phyloP scores from a whole-genome alignment of 2,329 filamentous ascomycete genomes.

The Triangularia setosa region DNA sequence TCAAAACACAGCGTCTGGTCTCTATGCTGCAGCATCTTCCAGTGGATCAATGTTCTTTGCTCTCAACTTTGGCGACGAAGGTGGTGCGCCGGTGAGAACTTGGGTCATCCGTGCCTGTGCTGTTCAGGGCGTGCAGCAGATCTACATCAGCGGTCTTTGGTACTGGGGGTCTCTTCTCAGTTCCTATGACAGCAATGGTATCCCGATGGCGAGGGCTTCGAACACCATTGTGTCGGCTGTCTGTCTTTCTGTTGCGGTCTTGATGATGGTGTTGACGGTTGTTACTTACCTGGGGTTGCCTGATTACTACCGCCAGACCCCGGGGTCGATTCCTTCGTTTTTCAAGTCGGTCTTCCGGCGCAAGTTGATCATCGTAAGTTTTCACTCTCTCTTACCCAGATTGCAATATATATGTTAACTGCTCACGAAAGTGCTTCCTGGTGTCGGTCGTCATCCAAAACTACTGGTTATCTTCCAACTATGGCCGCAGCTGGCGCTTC shows the following conservation, averaged over 20 bases:
- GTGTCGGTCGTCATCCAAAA: conserved; percentile 60
- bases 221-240: conserved; percentile 39
- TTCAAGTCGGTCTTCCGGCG: conserved; percentile 57
- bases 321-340: conserved; percentile 61
- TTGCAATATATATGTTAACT: neutral
- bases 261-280: conserved; percentile 52
- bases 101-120: conserved; percentile 63
- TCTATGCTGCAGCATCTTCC: conserved; percentile 59
- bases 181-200: conserved; percentile 38
- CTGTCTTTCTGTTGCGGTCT: conserved; percentile 51
- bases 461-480: conserved; percentile 61
- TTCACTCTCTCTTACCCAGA: no score
- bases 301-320: conserved; percentile 60
- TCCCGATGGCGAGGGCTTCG: conserved; percentile 34
- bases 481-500: conserved; percentile 63
- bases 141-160: conserved; percentile 61
- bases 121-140: conserved; percentile 63
- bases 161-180: conserved; percentile 59
- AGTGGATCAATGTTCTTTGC: conserved; percentile 63
- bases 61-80: conserved; percentile 61
- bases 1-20: conserved; percentile 56
- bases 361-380: conserved; percentile 49
- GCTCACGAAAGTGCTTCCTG: conserved; percentile 56
- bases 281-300: conserved; percentile 57
- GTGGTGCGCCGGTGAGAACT: conserved; percentile 56